Evolutionary conservation across 441 rosid species (phyloP).

Genomic region (Monsonia emarginata): DNA sequence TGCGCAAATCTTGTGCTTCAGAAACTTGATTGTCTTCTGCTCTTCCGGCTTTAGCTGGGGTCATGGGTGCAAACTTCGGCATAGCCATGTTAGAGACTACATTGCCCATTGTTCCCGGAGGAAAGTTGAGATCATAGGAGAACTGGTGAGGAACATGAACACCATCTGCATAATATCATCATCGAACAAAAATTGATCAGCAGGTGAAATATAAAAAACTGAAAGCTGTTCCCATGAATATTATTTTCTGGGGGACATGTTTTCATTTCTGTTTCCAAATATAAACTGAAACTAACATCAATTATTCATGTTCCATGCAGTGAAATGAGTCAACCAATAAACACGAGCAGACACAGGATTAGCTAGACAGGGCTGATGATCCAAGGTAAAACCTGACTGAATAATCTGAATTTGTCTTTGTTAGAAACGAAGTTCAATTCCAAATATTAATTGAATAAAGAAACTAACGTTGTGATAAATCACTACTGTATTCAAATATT

Average conservation of each 20-base stretch:
- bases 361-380: background rate
- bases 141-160: slow-evolving; percentile 13
- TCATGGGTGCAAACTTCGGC: slow-evolving; percentile 37
- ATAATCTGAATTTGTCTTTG: background rate
- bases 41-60: slow-evolving; percentile 37
- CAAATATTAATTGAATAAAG: background rate
- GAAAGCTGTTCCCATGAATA: background rate
- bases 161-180: slow-evolving; percentile 25
- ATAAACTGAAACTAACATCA: background rate
- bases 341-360: background rate
- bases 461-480: background rate
- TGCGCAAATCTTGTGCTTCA: slow-evolving; percentile 17
- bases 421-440: background rate
- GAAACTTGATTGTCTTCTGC: slow-evolving; percentile 16
- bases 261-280: background rate
- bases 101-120: slow-evolving; percentile 19
- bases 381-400: background rate
- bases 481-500: background rate
- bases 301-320: background rate
- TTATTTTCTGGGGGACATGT: background rate
- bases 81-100: slow-evolving; percentile 15
- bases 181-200: slow-evolving; percentile 14
- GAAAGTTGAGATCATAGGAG: slow-evolving; percentile 30
- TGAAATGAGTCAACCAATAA: background rate
- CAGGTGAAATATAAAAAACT: slow-evolving; percentile 5